Conservation (phyloP, 1,284 basidiomycete genomes). For the Veloboletus limbatus region DNA sequence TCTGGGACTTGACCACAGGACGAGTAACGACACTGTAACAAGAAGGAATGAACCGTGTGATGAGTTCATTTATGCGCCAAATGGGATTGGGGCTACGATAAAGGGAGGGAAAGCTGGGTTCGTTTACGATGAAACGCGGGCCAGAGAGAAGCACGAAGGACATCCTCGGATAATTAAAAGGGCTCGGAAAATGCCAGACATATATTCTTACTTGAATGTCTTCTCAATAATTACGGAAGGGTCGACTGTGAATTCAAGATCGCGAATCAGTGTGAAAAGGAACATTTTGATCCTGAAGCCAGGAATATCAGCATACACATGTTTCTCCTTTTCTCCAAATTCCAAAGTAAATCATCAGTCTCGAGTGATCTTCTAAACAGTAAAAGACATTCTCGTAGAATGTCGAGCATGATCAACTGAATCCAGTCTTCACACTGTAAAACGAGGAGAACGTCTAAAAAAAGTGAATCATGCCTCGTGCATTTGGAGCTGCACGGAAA, state of each 20-base stretch:
- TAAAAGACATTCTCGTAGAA: background rate
- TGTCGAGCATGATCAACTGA: conserved; percentile 1
- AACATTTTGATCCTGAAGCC: conserved; percentile 57
- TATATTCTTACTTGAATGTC: conserved; percentile 52
- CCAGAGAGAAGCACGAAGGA: conserved; percentile 13
- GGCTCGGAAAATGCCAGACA: conserved; percentile 15
- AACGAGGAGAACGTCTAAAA: conserved; percentile 19
- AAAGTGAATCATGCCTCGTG: conserved; percentile 16
- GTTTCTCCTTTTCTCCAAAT: conserved; percentile 7
- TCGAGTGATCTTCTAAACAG: too few species aligned
- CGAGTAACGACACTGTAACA: conserved; percentile 49
- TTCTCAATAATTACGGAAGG: conserved; percentile 57
- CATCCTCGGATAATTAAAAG: conserved; percentile 22
- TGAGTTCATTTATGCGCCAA: conserved; percentile 11
- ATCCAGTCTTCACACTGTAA: too few species aligned
- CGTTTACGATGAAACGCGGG: conserved; percentile 27
- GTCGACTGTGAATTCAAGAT: conserved; percentile 55
- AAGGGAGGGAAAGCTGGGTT: conserved; percentile 1
- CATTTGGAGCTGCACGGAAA: conserved; percentile 4
- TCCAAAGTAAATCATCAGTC: background rate
- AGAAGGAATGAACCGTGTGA: conserved; percentile 5
- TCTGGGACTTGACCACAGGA: conserved; percentile 51
- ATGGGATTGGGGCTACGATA: conserved; percentile 13
- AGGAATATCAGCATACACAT: conserved; percentile 18
- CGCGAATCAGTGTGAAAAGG: conserved; percentile 53